Evolutionary conservation across 345 rosid species (phyloP).

Genomic region (Cardamine chenopodiifolia): DNA sequence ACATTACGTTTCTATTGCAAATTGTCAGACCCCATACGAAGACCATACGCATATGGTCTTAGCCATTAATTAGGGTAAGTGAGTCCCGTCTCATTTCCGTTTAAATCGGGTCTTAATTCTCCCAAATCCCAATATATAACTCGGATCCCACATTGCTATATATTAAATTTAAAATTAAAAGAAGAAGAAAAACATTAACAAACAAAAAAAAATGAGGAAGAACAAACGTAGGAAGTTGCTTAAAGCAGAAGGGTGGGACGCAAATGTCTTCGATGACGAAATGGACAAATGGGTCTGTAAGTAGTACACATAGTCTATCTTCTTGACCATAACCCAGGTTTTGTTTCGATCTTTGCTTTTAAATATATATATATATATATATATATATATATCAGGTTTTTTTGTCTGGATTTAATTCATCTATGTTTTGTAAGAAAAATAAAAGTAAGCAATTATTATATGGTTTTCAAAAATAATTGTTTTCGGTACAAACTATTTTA

Average conservation of each 20-base stretch:
- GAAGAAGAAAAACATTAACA: not conserved
- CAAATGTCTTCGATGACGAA: conserved; percentile 38
- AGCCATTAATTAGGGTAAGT: not conserved
- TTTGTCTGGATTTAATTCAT: not conserved
- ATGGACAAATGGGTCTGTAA: conserved; percentile 21
- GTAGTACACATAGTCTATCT: conserved; percentile 27
- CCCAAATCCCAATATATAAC: not conserved
- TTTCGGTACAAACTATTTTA: not conserved
- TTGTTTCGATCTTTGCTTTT: not conserved
- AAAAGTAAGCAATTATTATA: not conserved
- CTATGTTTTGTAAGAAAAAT: not conserved
- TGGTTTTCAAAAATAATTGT: not conserved
- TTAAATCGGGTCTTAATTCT: not conserved
- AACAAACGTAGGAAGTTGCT: conserved; percentile 45
- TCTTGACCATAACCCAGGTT: conserved; percentile 29
- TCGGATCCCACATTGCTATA: not conserved
- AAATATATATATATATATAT: too few species aligned
- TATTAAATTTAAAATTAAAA: not conserved
- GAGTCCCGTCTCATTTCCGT: not conserved
- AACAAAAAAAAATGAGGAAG: not conserved
- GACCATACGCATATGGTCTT: not conserved
- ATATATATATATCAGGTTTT: not conserved
- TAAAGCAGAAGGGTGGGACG: conserved; percentile 39
- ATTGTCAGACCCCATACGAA: not conserved
- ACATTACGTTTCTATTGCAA: not conserved